Conservation (phyloP, 352 stramenopile species). For the Globisporangium irregulare region DNA sequence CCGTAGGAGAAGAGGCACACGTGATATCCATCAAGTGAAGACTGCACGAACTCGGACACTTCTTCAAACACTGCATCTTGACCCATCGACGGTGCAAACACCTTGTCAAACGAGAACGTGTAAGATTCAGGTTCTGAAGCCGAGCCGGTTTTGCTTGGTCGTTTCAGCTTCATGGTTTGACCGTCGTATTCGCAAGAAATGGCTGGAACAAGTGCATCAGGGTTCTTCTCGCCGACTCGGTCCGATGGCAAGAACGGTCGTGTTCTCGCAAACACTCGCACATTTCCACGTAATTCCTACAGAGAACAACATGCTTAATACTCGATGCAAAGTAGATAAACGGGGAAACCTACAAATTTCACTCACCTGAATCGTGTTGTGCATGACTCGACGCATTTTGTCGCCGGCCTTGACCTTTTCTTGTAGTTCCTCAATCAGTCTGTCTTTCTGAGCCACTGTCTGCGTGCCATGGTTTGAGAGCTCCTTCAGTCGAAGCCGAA, state of each 20-base stretch:
- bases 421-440: constrained; percentile 61
- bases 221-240: constrained; percentile 32
- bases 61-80: constrained; percentile 97
- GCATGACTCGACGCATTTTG: constrained; percentile 91
- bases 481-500: constrained; percentile 66
- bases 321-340: background rate
- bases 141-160: constrained; percentile 37
- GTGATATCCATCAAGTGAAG: constrained; percentile 95
- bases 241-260: constrained; percentile 89
- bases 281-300: constrained; percentile 98
- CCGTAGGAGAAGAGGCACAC: constrained; percentile 97
- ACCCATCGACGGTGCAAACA: constrained; percentile 90
- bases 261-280: constrained; percentile 96
- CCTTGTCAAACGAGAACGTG: constrained; percentile 95
- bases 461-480: constrained; percentile 54
- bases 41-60: constrained; percentile 97
- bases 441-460: constrained; percentile 72
- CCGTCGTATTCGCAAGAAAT: constrained; percentile 74
- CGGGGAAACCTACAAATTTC: background rate
- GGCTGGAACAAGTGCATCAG: constrained; percentile 36
- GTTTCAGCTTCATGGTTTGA: constrained; percentile 58
- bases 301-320: background rate
- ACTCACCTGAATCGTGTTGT: constrained; percentile 95
- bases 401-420: constrained; percentile 77
- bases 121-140: constrained; percentile 45